Evolutionary conservation across 75 land plant species (phyloP).

Genomic region (Ceratopteris richardii): DNA sequence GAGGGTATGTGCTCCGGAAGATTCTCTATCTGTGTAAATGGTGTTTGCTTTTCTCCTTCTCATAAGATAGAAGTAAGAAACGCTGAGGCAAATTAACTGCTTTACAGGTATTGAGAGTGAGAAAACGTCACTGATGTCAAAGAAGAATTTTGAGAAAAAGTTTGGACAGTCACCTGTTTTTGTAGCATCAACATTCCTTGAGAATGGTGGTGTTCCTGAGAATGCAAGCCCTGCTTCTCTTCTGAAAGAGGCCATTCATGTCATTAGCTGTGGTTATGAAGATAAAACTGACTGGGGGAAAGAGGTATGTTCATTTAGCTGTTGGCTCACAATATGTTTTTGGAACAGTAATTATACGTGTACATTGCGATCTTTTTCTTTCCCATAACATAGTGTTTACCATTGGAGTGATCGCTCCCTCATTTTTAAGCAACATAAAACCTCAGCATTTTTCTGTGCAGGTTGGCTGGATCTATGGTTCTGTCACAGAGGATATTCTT

Average conservation of each 20-base stretch:
- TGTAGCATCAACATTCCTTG: constrained; percentile 41
- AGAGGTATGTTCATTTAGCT: constrained; percentile 31
- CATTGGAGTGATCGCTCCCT: neutral
- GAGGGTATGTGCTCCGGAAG: constrained; percentile 31
- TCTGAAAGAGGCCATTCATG: constrained; percentile 67
- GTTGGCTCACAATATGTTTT: neutral
- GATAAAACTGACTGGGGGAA: constrained; percentile 75
- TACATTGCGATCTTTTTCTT: neutral
- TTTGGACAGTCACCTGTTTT: constrained; percentile 64
- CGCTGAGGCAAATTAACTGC: neutral
- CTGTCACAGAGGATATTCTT: constrained; percentile 65
- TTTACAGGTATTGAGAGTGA: constrained; percentile 43
- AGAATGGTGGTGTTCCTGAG: constrained; percentile 44
- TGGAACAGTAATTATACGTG: neutral
- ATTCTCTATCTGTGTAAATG: neutral
- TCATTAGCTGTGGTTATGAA: constrained; percentile 69
- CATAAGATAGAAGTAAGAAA: neutral
- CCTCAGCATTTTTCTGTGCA: constrained; percentile 8
- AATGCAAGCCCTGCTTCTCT: constrained; percentile 41
- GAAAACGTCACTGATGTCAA: constrained; percentile 38
- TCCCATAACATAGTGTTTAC: neutral
- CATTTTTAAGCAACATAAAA: neutral
- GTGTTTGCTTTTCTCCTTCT: neutral
- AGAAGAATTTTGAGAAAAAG: constrained; percentile 48
- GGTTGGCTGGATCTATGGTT: constrained; percentile 84